Percentiles rank a stretch among this genome's conserved stretches.
phyloP scores from a whole-genome alignment of 2,329 filamentous ascomycete genomes.

The Camptophora hylomeconis region DNA sequence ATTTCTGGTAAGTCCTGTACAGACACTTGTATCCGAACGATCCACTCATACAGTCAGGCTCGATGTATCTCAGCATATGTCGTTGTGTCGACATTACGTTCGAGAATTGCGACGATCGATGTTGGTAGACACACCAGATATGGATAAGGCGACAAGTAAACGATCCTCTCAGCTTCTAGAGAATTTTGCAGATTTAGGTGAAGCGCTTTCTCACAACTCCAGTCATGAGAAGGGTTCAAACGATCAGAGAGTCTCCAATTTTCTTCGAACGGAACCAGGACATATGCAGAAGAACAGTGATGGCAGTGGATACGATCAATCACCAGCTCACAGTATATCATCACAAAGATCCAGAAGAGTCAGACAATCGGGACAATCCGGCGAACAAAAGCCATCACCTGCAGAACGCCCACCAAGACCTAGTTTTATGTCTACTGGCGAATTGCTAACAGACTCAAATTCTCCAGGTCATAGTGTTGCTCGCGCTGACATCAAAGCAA shows the following conservation, averaged over 20 bases:
- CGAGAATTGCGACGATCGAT: slow-evolving; percentile 88
- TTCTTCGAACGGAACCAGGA: slow-evolving; percentile 55
- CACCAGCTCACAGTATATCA: slow-evolving; percentile 27
- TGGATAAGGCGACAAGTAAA: slow-evolving; percentile 69
- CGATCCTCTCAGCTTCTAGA: slow-evolving; percentile 72
- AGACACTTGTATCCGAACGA: neutral
- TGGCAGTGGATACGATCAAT: slow-evolving; percentile 17
- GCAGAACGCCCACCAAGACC: slow-evolving; percentile 38
- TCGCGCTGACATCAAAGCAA: slow-evolving; percentile 81
- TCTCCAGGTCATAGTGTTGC: slow-evolving; percentile 74
- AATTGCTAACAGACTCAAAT: slow-evolving; percentile 60
- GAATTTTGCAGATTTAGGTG: slow-evolving; percentile 55
- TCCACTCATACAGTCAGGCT: slow-evolving; percentile 50
- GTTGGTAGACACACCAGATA: slow-evolving; percentile 80
- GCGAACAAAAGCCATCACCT: slow-evolving; percentile 21
- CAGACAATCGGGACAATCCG: slow-evolving; percentile 12
- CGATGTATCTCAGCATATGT: slow-evolving; percentile 98
- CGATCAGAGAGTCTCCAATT: slow-evolving; percentile 84
- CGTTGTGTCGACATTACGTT: slow-evolving; percentile 87
- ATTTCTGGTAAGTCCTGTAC: slow-evolving; percentile 76
- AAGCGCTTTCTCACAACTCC: slow-evolving; percentile 24
- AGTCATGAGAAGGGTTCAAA: slow-evolving; percentile 54
- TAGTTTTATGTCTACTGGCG: slow-evolving; percentile 50
- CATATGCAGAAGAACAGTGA: slow-evolving; percentile 20
- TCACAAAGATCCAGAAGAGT: slow-evolving; percentile 27